Evolutionary conservation across 352 stramenopile species (phyloP), one percentile per base, ranked within the genome.

Genomic region (Halophytophthora batemanensis): DNA sequence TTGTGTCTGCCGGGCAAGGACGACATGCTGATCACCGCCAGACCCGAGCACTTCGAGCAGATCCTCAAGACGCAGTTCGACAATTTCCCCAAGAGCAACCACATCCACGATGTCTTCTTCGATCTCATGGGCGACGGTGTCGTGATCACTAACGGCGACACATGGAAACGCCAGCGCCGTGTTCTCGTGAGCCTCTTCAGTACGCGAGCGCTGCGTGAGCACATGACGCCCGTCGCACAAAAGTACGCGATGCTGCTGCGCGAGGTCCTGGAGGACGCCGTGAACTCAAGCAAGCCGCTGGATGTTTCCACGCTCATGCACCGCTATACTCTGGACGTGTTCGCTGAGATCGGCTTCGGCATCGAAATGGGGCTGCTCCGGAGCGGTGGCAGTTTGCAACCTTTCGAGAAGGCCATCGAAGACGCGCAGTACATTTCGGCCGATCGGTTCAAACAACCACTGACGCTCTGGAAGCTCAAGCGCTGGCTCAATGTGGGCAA

Each of bases 381-480:
- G n/a, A n/a, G n/a, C n/a, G n/a, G n/a, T n/a, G n/a, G n/a, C n/a
- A n/a, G n/a, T n/a, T n/a, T n/a, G n/a, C n/a, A n/a, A n/a, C n/a
- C n/a, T n/a, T n/a, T n/a, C n/a, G n/a, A n/a, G n/a, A n/a, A n/a
- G n/a, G n/a, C n/a, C n/a, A n/a, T n/a, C n/a, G n/a, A n/a, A n/a
- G n/a, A n/a, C n/a, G n/a, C n/a, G n/a, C n/a, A n/a, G n/a, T n/a
- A n/a, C n/a, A n/a, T n/a, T n/a, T n/a, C n/a, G n/a, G n/a, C n/a
- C n/a, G n/a, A n/a, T n/a, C n/a, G n/a, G n/a, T n/a, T n/a, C n/a
- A n/a, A n/a, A n/a, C n/a, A n/a, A n/a, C n/a, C n/a, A n/a, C n/a
- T n/a, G n/a, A n/a, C n/a, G 54, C 36, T 71, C 45, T 78, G 71
- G 71, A 78, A 78, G 48, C 51, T 77, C 34, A 61, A 74, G 29